These are phyloP conservation scores for Takashimella tepidaria DNA, from an alignment of 1,284 basidiomycete genomes.

Conservation along the genomic window DNA sequence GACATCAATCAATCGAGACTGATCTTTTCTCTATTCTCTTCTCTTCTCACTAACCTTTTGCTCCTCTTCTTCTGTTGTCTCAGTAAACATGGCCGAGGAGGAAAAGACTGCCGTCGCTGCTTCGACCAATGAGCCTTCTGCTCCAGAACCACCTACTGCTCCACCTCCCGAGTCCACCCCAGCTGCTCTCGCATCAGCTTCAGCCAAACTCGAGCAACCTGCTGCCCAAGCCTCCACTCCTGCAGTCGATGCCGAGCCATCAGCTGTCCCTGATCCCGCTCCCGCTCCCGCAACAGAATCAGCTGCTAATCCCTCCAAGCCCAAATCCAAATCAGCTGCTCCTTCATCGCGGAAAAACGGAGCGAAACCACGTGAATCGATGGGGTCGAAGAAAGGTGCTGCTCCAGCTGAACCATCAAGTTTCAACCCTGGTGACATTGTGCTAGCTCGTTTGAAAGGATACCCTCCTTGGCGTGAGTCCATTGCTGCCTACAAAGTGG, in stretches of 20 bases:
- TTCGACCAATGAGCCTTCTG: conserved; percentile 11
- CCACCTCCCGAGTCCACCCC: neutral
- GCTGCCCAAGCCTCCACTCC: no score
- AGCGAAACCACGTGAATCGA: conserved; percentile 1
- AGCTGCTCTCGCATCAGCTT: no score
- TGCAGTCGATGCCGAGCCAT: conserved; percentile 5
- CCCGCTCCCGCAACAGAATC: conserved; percentile 4
- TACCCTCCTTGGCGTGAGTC: conserved; percentile 74
- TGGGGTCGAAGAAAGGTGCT: conserved; percentile 12
- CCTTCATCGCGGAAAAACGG: conserved; percentile 9
- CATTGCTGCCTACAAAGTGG: no score
- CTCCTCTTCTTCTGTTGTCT: neutral
- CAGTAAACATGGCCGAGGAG: conserved; percentile 1
- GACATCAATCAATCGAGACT: no score
- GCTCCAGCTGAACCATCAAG: conserved; percentile 25
- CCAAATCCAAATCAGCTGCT: conserved; percentile 8
- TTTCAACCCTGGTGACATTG: conserved; percentile 67
- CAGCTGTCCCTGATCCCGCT: conserved; percentile 2
- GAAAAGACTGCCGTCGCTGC: neutral
- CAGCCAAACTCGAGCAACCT: no score
- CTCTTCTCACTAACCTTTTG: neutral
- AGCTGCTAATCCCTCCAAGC: conserved; percentile 2
- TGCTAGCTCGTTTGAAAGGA: conserved; percentile 87
- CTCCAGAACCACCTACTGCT: conserved; percentile 1
- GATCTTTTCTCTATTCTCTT: no score